Percentiles rank a stretch among this genome's conserved stretches.
These are phyloP conservation scores for Orobanche coerulescens DNA, from an alignment of 257 asterid species.

Conservation along the genomic window DNA sequence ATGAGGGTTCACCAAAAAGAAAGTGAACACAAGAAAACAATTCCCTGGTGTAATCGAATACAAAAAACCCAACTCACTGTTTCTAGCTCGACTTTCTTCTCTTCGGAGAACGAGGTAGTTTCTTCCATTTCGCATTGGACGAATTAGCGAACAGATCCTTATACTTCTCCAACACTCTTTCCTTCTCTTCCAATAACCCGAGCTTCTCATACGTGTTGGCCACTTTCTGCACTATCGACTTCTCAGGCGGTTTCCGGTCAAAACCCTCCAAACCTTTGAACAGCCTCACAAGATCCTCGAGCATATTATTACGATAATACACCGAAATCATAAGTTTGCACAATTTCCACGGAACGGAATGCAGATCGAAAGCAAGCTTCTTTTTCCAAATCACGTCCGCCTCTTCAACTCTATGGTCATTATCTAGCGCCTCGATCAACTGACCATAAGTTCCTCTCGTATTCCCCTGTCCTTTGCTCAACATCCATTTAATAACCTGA, in stretches of 20 bases:
- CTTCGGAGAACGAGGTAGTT: conserved; percentile 24
- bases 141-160: conserved; percentile 43
- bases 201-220: conserved; percentile 69
- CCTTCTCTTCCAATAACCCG: conserved; percentile 63
- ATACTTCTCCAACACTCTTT: conserved; percentile 55
- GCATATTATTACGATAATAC: conserved; percentile 64
- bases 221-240: conserved; percentile 59
- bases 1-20: too few relatives aligned
- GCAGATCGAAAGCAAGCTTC: conserved; percentile 62
- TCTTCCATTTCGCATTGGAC: conserved; percentile 27
- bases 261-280: conserved; percentile 71
- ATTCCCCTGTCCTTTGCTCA: conserved; percentile 88
- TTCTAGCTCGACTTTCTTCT: conserved; percentile 19
- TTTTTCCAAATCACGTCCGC: conserved; percentile 69
- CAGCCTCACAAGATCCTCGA: conserved; percentile 62
- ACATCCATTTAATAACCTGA: conserved; percentile 91
- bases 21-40: too few relatives aligned
- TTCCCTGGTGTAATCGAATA: too few relatives aligned
- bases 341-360: conserved; percentile 74
- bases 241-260: conserved; percentile 77
- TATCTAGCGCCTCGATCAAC: conserved; percentile 71
- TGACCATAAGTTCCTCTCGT: conserved; percentile 76
- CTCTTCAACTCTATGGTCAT: conserved; percentile 68
- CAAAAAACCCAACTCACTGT: neutral
- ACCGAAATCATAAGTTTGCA: conserved; percentile 73